Conservation (phyloP, 257 asterid species). For the Solanum verrucosum region DNA sequence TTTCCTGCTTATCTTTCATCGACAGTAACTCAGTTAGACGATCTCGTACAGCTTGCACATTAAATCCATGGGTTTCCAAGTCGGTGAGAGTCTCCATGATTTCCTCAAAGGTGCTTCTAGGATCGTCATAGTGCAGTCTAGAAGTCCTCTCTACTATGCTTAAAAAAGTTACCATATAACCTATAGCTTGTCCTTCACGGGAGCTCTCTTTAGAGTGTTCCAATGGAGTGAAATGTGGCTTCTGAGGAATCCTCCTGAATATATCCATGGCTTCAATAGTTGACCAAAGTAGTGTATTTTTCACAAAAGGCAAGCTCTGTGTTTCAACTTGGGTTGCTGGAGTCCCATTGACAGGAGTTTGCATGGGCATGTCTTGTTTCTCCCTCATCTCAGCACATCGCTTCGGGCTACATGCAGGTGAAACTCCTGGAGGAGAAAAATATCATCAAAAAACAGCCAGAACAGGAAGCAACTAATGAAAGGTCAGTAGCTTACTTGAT, state of each 20-base stretch:
- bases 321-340: slow-evolving; percentile 7
- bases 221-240: slow-evolving; percentile 74
- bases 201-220: slow-evolving; percentile 36
- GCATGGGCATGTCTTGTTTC: slow-evolving; percentile 7
- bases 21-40: slow-evolving; percentile 21
- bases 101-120: slow-evolving; percentile 34
- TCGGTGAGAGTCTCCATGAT: slow-evolving; percentile 44
- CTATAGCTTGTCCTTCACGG: slow-evolving; percentile 80
- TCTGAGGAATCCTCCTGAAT: slow-evolving; percentile 62
- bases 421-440: slow-evolving; percentile 21
- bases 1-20: slow-evolving; percentile 27
- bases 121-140: slow-evolving; percentile 31
- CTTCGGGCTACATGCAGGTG: slow-evolving; percentile 15
- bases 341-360: not conserved
- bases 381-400: slow-evolving; percentile 14
- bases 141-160: slow-evolving; percentile 43
- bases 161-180: slow-evolving; percentile 58
- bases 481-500: slow-evolving; percentile 27
- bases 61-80: slow-evolving; percentile 65
- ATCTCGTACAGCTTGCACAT: slow-evolving; percentile 25
- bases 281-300: slow-evolving; percentile 51
- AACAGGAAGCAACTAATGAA: not conserved
- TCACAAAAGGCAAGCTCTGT: slow-evolving; percentile 53
- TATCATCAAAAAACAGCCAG: not conserved
- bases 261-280: slow-evolving; percentile 62